Evolutionary conservation across 2,329 filamentous ascomycete genomes (phyloP), one percentile per base, ranked within the genome.

Genomic region (Exophiala sp.): DNA sequence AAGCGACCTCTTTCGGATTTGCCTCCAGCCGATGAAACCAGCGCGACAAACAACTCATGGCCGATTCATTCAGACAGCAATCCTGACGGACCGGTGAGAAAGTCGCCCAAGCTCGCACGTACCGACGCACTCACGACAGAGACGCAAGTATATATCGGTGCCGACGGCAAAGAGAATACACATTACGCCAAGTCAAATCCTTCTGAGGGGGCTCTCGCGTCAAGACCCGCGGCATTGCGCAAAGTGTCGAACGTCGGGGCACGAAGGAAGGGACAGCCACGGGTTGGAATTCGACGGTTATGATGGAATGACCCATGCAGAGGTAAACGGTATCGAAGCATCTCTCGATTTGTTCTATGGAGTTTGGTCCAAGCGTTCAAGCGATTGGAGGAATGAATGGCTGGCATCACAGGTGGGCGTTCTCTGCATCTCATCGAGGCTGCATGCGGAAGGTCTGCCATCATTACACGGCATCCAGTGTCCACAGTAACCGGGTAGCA

Each of bases 1-100:
- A 74, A 74, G 59, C 64, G 71, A 1, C 69, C 72, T 0, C 62
- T 74, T 13, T 68, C 70, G 18, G 68, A 71, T 18, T 62, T 72
- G 11, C 62, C 68, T 11, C 61, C 63, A 5, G 55, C 66, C 18
- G n/a, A 40, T 23, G 47, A 22, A 34, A 22, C 14, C 5, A 9
- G 14, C 16, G 23, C 8, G 2, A 5, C 38, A 24, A 42, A 43
- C 13, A 30, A 43, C n/a, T 18, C 29, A 29, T 5, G 11, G 35
- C 23, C n/a, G 9, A 43, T 23, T 32, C 9, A 18, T 10, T 37
- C 29, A 19, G 19, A 37, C 13, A 24, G 34, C 2, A 16, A 9
- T 6, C n/a, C 14, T 10, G 41, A 19, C 23, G 41, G 48, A 8
- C 64, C 62, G 10, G 60, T 60, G 14, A 56, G 65, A 7, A 70